Evolutionary conservation across 805 yeast genomes (phyloP), one percentile per base, ranked within the genome.

Genomic region (Sugiyamaella qingdaonensis): DNA sequence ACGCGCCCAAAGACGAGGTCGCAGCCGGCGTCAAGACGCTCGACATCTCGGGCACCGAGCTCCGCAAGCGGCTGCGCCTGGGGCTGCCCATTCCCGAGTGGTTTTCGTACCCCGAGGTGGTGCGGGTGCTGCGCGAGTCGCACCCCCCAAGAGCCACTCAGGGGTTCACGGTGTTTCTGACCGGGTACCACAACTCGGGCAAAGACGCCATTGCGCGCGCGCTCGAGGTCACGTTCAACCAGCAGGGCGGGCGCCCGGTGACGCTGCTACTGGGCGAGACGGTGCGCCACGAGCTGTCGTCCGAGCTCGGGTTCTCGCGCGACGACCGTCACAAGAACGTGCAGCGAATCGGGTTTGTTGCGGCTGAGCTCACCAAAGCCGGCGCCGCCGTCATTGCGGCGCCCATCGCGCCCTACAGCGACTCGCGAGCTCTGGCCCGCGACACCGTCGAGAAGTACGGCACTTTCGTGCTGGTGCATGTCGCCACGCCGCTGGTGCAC

Each of bases 41-140:
- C 54, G 91, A 90, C 72, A 88, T 88, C 60, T 88, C 96, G 13
- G 98, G 98, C 64, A 91, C 98, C 32, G 97, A 91, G 73, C 80
- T 92, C 65, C 84, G 97, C 74, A 84, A 85, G 70, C 82, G 92
- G 61, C 80, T 91, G 68, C 84, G 83, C 74, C 86, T 84, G 56
- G 97, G 97, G 54, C 78, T 85, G 42, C 85, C 85, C 57, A 92
- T 91, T 62, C 98, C 98, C 58, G 94, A 82, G 68, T 91, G 98
- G 98, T 91, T 92, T 73, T 88, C 97, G 4, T 91, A 91, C 73
- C 96, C 97, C 2, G 97, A 91, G 71, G 97, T 92, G 50, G 98
- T 92, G 55, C 79, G 80, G 69, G 90, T 92, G 55, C 78, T 91
- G 64, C 85, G 98, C 68, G 92, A 88, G 64, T 81, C 91, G 45